Evolutionary conservation across 164 flowering plant genomes (phyloP).

Genomic region (Dillenia turbinata): DNA sequence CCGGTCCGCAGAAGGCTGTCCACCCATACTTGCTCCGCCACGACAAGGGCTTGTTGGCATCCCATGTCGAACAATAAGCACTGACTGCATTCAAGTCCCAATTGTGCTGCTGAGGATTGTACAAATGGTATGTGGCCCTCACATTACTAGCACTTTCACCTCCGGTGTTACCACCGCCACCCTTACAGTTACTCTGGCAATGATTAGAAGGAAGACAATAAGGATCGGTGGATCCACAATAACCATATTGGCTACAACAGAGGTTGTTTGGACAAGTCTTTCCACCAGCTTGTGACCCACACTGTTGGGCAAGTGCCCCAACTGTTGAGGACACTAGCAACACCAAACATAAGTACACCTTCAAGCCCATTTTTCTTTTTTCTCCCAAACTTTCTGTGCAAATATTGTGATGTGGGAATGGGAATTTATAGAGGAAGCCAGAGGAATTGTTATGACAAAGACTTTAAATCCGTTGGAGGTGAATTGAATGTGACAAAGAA

Average conservation of each 20-base stretch:
- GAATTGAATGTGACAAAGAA: no score
- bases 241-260: constrained; percentile 42
- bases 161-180: neutral
- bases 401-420: neutral
- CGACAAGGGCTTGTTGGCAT: constrained; percentile 34
- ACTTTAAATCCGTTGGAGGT: no score
- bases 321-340: constrained; percentile 8
- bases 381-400: neutral
- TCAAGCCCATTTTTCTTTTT: constrained; percentile 4
- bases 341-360: neutral
- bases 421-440: neutral
- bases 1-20: constrained; percentile 50
- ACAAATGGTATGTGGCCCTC: constrained; percentile 41
- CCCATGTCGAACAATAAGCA: constrained; percentile 49
- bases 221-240: constrained; percentile 28
- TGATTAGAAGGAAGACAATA: constrained; percentile 27
- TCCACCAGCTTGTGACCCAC: constrained; percentile 40
- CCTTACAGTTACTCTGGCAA: constrained; percentile 38
- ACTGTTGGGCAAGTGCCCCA: constrained; percentile 22
- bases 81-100: constrained; percentile 41
- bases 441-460: no score
- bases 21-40: constrained; percentile 43
- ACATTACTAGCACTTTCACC: constrained; percentile 35
- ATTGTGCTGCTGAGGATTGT: constrained; percentile 32
- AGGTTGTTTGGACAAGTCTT: constrained; percentile 29